These are phyloP conservation scores for Ophiobolus disseminans DNA, from an alignment of 2,329 filamentous ascomycete species.

Conservation along the genomic window DNA sequence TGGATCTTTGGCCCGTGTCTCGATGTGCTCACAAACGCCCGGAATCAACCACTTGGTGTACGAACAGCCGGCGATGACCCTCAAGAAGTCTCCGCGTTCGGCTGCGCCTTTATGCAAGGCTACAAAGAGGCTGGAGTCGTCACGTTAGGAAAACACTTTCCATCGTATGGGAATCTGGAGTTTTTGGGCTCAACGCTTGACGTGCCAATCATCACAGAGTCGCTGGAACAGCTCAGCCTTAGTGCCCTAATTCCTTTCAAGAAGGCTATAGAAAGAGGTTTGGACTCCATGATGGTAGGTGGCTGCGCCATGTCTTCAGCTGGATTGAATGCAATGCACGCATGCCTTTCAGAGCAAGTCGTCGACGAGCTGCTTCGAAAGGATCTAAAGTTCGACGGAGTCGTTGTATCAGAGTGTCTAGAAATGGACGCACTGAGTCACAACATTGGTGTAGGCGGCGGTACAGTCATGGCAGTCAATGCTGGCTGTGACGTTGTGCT, in stretches of 20 bases:
- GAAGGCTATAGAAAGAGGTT: constrained; percentile 82
- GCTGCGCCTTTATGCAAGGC: constrained; percentile 87
- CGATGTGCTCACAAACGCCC: constrained; percentile 91
- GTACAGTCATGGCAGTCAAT: constrained; percentile 96
- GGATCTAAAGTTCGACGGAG: constrained; percentile 87
- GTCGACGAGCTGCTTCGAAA: constrained; percentile 88
- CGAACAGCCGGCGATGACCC: constrained; percentile 91
- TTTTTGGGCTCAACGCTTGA: constrained; percentile 90
- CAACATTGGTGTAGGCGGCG: constrained; percentile 95
- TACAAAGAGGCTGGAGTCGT: constrained; percentile 90
- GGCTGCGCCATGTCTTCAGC: constrained; percentile 91
- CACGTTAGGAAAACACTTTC: constrained; percentile 95
- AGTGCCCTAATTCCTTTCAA: constrained; percentile 90
- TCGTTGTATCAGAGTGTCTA: constrained; percentile 92
- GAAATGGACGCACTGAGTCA: constrained; percentile 97
- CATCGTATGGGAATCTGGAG: constrained; percentile 93
- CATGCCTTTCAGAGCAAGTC: constrained; percentile 89
- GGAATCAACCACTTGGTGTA: constrained; percentile 89
- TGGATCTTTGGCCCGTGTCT: constrained; percentile 92
- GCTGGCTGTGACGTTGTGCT: constrained; percentile 93
- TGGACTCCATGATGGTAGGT: constrained; percentile 95
- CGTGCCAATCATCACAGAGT: constrained; percentile 95
- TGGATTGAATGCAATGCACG: constrained; percentile 93
- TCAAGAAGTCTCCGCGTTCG: constrained; percentile 92
- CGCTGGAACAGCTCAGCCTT: constrained; percentile 88